These are phyloP conservation scores for Lactarius hatsudake DNA, from an alignment of 768 basidiomycete species.

Conservation along the genomic window DNA sequence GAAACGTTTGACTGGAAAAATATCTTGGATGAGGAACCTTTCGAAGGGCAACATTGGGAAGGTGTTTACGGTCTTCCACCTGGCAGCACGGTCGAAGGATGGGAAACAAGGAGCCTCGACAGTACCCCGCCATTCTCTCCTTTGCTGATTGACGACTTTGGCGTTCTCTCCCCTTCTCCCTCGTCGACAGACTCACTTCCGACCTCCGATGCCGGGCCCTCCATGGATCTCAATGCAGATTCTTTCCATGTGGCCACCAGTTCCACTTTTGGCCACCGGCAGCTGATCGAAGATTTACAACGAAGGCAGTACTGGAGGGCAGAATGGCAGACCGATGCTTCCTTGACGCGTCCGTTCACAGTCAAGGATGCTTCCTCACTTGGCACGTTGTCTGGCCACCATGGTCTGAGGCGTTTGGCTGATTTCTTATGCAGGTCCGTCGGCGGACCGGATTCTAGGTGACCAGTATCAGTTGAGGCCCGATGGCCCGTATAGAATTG, in stretches of 20 bases:
- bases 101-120: slow-evolving; percentile 48
- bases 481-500: not conserved
- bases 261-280: slow-evolving; percentile 41
- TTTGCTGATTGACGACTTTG: slow-evolving; percentile 35
- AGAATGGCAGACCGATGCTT: slow-evolving; percentile 54
- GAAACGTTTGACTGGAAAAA: slow-evolving; percentile 65
- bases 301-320: slow-evolving; percentile 71
- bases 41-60: slow-evolving; percentile 85
- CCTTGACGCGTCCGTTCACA: slow-evolving; percentile 48
- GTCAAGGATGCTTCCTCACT: slow-evolving; percentile 72
- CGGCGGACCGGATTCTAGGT: slow-evolving; percentile 40
- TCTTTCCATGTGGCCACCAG: not conserved
- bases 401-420: not conserved
- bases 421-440: slow-evolving; percentile 41
- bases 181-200: slow-evolving; percentile 28
- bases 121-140: slow-evolving; percentile 70
- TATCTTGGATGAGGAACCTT: slow-evolving; percentile 80
- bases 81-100: slow-evolving; percentile 45
- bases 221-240: not conserved
- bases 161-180: slow-evolving; percentile 20
- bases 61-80: slow-evolving; percentile 58
- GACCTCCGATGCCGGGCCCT: not conserved
- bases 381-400: slow-evolving; percentile 40
- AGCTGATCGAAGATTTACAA: slow-evolving; percentile 60
- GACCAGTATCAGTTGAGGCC: slow-evolving; percentile 31